These are phyloP conservation scores for Candida montana DNA, from an alignment of 805 yeast species.

Conservation along the genomic window DNA sequence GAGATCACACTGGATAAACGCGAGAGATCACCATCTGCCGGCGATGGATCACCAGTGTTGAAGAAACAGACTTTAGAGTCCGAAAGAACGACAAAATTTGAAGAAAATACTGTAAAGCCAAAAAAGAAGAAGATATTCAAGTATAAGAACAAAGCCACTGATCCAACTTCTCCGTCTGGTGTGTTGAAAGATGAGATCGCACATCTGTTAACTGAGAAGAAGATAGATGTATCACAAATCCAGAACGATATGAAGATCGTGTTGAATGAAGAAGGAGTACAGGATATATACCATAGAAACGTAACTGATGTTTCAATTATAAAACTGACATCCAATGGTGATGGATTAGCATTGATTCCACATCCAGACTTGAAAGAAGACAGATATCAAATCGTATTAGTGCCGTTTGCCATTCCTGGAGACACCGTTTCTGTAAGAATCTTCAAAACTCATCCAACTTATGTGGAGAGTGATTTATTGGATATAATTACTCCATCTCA, in stretches of 20 bases:
- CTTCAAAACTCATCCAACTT: constrained; percentile 70
- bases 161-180: constrained; percentile 77
- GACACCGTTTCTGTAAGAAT: constrained; percentile 68
- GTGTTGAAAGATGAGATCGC: constrained; percentile 70
- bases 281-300: constrained; percentile 48
- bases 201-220: constrained; percentile 41
- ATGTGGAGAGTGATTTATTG: constrained; percentile 71
- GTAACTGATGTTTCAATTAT: constrained; percentile 55
- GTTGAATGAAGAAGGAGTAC: constrained; percentile 49
- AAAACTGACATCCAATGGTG: constrained; percentile 72
- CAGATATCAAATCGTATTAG: constrained; percentile 55
- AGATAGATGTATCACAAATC: constrained; percentile 41
- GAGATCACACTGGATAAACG: constrained; percentile 8
- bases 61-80: constrained; percentile 8
- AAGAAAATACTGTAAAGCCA: constrained; percentile 3
- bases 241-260: constrained; percentile 61
- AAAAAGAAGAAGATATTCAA: constrained; percentile 31
- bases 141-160: constrained; percentile 60
- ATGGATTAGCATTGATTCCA: constrained; percentile 69
- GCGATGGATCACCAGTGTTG: not conserved
- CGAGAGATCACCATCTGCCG: constrained; percentile 10
- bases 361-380: constrained; percentile 45
- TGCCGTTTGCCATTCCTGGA: constrained; percentile 89
- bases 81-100: constrained; percentile 1
- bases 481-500: constrained; percentile 39